These are phyloP conservation scores for Phoma herbarum DNA, from an alignment of 2,329 filamentous ascomycete species.

Conservation along the genomic window DNA sequence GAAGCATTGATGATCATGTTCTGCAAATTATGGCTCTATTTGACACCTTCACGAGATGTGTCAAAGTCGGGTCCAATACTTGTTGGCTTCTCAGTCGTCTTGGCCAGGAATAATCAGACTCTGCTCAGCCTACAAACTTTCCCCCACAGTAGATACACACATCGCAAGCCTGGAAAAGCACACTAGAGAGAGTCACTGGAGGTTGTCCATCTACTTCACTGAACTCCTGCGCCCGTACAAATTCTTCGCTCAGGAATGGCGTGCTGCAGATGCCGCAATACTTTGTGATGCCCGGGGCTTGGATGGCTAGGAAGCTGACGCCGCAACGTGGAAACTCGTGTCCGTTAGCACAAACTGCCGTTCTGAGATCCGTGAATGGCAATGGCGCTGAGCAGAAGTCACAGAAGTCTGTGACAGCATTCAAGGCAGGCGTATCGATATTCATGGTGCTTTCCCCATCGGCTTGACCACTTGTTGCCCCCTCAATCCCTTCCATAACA, in stretches of 20 bases:
- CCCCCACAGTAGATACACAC: slow-evolving; percentile 51
- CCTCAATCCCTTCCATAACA: neutral
- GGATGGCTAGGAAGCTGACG: slow-evolving; percentile 64
- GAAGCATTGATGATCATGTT: no score
- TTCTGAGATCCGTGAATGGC: slow-evolving; percentile 56
- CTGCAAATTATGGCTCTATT: neutral
- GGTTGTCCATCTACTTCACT: slow-evolving; percentile 6
- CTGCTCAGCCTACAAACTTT: slow-evolving; percentile 42
- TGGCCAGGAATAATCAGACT: neutral
- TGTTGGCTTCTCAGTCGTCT: neutral
- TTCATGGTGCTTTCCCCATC: no score
- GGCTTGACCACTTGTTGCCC: neutral
- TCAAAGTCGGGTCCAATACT: neutral
- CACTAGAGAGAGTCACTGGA: slow-evolving; percentile 37
- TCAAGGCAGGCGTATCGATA: no score
- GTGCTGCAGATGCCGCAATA: slow-evolving; percentile 62
- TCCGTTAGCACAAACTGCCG: slow-evolving; percentile 60
- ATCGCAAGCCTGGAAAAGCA: slow-evolving; percentile 49
- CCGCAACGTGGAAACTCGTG: slow-evolving; percentile 65
- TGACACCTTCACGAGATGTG: neutral
- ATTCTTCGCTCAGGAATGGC: slow-evolving; percentile 59
- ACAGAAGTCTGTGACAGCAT: slow-evolving; percentile 56
- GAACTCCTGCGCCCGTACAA: slow-evolving; percentile 36
- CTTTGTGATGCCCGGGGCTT: slow-evolving; percentile 63
- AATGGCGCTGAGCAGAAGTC: slow-evolving; percentile 61